Conservation (phyloP, 768 basidiomycete species). For the Astraeus odoratus region DNA sequence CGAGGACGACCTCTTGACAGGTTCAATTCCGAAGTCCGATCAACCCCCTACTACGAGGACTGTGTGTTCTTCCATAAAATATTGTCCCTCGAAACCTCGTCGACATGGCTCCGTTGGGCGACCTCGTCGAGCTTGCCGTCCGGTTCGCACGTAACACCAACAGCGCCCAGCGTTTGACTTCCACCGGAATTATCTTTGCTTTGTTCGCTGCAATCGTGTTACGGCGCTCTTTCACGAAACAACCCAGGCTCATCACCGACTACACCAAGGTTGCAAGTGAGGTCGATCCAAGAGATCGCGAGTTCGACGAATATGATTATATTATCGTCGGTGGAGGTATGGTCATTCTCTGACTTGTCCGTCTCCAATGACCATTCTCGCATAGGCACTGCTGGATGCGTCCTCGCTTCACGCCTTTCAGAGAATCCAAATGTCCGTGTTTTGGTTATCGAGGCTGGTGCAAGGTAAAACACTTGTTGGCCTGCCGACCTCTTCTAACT, state of each 20-base stretch:
- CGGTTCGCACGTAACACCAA: neutral
- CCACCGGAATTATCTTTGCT: constrained; percentile 4
- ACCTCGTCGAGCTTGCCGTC: no score
- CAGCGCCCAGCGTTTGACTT: neutral
- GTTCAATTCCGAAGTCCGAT: no score
- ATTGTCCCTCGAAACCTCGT: no score
- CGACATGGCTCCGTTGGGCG: no score
- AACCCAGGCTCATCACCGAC: constrained; percentile 8
- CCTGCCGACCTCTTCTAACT: neutral
- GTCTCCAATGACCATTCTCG: neutral
- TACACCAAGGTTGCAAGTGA: constrained; percentile 8
- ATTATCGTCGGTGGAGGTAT: constrained; percentile 52
- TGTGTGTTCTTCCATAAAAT: no score
- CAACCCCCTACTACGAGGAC: no score
- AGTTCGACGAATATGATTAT: constrained; percentile 38
- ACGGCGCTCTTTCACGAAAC: neutral
- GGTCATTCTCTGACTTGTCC: neutral
- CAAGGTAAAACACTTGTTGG: constrained; percentile 39
- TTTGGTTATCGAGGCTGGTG: constrained; percentile 31
- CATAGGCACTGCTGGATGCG: constrained; percentile 38
- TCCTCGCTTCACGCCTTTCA: constrained; percentile 37
- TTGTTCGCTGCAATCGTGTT: constrained; percentile 6
- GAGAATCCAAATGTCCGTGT: constrained; percentile 31
- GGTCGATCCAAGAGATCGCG: neutral
- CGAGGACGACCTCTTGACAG: neutral